A percentile compares a stretch with the other conserved stretches of the same genome.
Evolutionary conservation across 2,329 filamentous ascomycete species (phyloP).

Genomic region (Lasiodiplodia sp.): DNA sequence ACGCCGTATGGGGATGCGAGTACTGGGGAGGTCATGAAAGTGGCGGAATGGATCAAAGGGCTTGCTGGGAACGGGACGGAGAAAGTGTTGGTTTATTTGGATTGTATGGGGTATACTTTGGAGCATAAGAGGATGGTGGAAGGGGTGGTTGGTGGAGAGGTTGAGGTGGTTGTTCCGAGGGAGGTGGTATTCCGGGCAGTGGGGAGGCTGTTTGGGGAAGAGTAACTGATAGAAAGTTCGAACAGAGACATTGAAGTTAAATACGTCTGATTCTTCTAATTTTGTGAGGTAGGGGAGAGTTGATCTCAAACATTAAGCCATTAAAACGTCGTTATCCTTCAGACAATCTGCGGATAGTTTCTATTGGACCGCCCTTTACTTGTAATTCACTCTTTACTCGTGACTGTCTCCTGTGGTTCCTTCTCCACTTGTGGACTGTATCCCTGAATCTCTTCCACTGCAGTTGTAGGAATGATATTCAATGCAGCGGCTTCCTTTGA

Average conservation of each 20-base stretch:
- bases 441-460: constrained; percentile 31
- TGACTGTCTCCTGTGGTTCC: constrained; percentile 12
- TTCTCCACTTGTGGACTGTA: constrained; percentile 12
- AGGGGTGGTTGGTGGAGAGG: not conserved
- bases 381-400: not conserved
- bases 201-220: constrained; percentile 6
- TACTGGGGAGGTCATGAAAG: not conserved
- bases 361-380: not conserved
- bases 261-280: not conserved
- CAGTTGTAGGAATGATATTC: constrained; percentile 42
- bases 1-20: constrained; percentile 3
- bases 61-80: not conserved
- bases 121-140: constrained; percentile 15
- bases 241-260: not conserved
- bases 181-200: constrained; percentile 11
- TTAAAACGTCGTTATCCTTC: not conserved
- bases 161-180: constrained; percentile 13
- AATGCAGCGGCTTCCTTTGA: constrained; percentile 51
- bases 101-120: constrained; percentile 22
- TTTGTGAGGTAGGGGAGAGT: too few relatives aligned
- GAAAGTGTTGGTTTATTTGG: constrained; percentile 11
- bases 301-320: not conserved
- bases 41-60: not conserved
- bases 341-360: not conserved
- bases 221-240: not conserved